Percentiles rank a stretch among this genome's conserved stretches.
Evolutionary conservation across 176 grass and related monocot genomes (phyloP).

Genomic region (Pontederia crassipes): DNA sequence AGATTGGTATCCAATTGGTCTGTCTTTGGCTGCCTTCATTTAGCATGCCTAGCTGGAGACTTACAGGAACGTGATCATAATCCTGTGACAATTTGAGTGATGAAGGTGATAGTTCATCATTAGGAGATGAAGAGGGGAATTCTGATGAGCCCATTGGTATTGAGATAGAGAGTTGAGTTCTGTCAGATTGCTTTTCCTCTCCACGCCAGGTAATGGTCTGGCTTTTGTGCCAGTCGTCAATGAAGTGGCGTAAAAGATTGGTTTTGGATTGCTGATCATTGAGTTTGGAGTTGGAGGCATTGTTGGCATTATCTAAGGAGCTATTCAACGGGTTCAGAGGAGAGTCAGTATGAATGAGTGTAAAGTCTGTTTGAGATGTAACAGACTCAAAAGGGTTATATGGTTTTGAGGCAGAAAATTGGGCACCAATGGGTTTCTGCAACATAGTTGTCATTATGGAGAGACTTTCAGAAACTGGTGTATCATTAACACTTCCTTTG

Average conservation of each 20-base stretch:
- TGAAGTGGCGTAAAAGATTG: constrained; percentile 64
- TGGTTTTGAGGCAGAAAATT: constrained; percentile 55
- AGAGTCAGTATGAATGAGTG: background rate
- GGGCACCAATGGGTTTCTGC: constrained; percentile 11
- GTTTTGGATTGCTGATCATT: constrained; percentile 3
- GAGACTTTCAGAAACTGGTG: constrained; percentile 34
- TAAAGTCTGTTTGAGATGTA: background rate
- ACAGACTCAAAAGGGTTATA: constrained; percentile 4
- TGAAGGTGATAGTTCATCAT: constrained; percentile 22
- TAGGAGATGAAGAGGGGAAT: constrained; percentile 28
- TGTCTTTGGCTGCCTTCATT: constrained; percentile 12
- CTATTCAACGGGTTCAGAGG: background rate
- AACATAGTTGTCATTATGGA: constrained; percentile 33
- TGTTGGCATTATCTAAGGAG: background rate
- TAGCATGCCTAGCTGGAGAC: constrained; percentile 3
- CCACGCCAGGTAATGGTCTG: background rate
- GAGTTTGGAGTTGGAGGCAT: background rate
- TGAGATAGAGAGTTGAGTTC: constrained; percentile 32
- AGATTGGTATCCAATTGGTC: constrained; percentile 17
- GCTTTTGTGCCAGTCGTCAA: constrained; percentile 28
- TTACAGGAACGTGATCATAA: constrained; percentile 26
- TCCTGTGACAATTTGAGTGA: constrained; percentile 34
- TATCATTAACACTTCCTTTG: constrained; percentile 40
- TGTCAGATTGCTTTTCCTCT: constrained; percentile 17
- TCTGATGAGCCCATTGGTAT: constrained; percentile 36